Percentiles rank a stretch among this genome's conserved stretches.
phyloP scores from a whole-genome alignment of 2,329 filamentous ascomycete species.

The Apiospora kogelbergensis region DNA sequence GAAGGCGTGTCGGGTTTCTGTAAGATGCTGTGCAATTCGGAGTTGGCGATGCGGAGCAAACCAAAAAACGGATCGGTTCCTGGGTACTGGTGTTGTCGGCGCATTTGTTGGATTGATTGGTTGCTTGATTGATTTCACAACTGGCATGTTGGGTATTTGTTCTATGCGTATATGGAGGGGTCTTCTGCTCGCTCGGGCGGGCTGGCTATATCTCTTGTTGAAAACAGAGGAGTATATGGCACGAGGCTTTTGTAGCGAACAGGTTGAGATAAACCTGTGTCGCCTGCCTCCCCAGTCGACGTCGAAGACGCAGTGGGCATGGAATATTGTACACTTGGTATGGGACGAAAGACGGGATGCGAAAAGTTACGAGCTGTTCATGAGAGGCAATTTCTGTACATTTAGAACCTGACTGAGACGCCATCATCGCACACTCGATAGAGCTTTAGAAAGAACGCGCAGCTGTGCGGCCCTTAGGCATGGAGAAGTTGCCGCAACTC shows the following conservation, averaged over 20 bases:
- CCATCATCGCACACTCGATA: neutral
- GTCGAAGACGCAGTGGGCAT: neutral
- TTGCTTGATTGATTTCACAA: neutral
- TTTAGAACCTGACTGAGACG: neutral
- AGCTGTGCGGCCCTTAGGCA: neutral
- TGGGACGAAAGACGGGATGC: neutral
- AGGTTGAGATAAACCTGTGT: neutral
- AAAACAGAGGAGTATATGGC: neutral
- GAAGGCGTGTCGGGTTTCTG: neutral
- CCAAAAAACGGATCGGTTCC: neutral
- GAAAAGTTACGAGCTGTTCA: neutral
- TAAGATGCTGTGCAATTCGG: neutral
- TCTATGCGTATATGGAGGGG: neutral
- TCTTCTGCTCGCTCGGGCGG: neutral
- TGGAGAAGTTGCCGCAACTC: neutral
- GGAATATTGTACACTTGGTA: slow-evolving; percentile 1
- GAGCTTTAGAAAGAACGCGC: neutral
- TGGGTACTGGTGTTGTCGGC: neutral
- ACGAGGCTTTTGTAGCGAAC: neutral
- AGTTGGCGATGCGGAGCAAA: neutral
- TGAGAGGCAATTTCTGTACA: neutral
- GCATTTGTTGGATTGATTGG: neutral
- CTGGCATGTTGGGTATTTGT: neutral
- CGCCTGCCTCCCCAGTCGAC: neutral
- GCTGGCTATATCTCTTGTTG: neutral